Evolutionary conservation across 768 basidiomycete species (phyloP).

Genomic region (Lentinula boryana): DNA sequence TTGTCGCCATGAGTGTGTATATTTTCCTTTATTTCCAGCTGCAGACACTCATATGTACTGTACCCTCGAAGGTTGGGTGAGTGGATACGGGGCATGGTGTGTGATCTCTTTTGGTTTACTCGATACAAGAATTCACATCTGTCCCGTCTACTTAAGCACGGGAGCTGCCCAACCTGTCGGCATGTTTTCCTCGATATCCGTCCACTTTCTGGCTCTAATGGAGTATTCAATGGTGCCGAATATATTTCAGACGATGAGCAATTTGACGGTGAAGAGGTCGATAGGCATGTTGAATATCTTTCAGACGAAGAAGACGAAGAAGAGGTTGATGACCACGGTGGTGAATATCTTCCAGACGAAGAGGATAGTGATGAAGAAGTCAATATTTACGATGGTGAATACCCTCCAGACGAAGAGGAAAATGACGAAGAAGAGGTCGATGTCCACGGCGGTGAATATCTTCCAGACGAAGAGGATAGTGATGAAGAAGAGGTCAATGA

Average conservation of each 20-base stretch:
- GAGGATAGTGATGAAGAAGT: constrained; percentile 47
- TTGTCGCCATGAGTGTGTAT: constrained; percentile 56
- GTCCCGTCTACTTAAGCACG: constrained; percentile 38
- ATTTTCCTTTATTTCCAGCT: neutral
- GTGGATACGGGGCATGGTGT: constrained; percentile 57
- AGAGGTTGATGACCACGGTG: constrained; percentile 33
- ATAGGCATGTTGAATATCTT: neutral
- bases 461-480: no score
- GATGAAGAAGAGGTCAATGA: no score
- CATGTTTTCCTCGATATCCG: constrained; percentile 50
- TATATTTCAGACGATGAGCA: neutral
- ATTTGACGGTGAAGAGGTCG: neutral
- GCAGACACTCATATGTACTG: neutral
- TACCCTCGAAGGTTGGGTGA: constrained; percentile 42
- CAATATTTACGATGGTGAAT: no score
- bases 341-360: constrained; percentile 56
- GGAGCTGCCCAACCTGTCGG: constrained; percentile 67
- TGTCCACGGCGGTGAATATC: no score
- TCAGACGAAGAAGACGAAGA: constrained; percentile 41
- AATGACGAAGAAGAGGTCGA: no score
- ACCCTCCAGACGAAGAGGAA: no score
- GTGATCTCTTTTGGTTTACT: constrained; percentile 8
- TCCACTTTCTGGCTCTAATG: constrained; percentile 46
- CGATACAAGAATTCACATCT: neutral
- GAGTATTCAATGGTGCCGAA: constrained; percentile 25